Evolutionary conservation across 1,284 basidiomycete genomes (phyloP).

Genomic region (Thecaphora frezii): DNA sequence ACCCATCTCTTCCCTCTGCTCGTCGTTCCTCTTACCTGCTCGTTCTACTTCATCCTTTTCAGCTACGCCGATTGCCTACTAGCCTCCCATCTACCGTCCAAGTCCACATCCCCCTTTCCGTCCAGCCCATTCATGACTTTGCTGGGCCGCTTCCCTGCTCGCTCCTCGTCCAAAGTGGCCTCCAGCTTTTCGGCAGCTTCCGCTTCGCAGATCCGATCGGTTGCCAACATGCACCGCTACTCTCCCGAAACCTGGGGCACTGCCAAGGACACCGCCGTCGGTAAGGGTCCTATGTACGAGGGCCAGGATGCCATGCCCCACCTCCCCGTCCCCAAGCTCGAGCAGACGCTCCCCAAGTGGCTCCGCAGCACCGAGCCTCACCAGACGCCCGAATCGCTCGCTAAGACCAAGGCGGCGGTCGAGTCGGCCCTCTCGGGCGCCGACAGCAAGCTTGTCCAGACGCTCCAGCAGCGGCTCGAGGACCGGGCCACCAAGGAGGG

Average conservation of each 20-base stretch:
- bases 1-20: too few species aligned
- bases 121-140: conserved; percentile 1
- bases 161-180: conserved; percentile 1
- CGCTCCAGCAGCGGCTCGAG: conserved; percentile 79
- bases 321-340: conserved; percentile 53
- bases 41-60: too few species aligned
- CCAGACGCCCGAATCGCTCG: conserved; percentile 34
- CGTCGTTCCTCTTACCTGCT: too few species aligned
- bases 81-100: too few species aligned
- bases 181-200: background rate
- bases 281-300: conserved; percentile 40
- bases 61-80: too few species aligned
- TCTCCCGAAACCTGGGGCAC: conserved; percentile 16
- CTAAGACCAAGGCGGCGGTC: conserved; percentile 61
- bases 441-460: conserved; percentile 69
- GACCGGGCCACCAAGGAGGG: conserved; percentile 66
- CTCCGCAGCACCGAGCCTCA: conserved; percentile 49
- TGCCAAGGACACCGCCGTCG: conserved; percentile 20
- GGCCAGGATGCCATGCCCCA: conserved; percentile 53
- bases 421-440: conserved; percentile 67
- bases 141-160: conserved; percentile 1
- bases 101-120: too few species aligned
- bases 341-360: conserved; percentile 55
- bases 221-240: conserved; percentile 15
- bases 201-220: background rate